Evolutionary conservation across 2,329 filamentous ascomycete genomes (phyloP), one percentile per base, ranked within the genome.

Genomic region (Lachnellula cervina): DNA sequence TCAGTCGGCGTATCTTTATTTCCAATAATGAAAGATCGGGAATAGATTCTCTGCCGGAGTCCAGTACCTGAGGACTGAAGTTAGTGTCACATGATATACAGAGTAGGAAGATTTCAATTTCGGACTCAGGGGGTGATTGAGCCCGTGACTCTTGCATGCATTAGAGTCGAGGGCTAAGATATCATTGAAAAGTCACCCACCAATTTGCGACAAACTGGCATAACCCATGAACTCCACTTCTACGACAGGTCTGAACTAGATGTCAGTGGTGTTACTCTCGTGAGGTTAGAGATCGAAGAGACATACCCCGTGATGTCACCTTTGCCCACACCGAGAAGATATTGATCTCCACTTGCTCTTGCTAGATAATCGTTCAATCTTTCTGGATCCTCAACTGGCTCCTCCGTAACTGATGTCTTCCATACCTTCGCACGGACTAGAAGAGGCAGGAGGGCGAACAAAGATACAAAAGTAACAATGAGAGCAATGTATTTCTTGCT

Each of bases 221-320:
- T 97, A 97, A 60, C 92, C 92, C 79, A 92, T 94, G 67, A 97
- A 80, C 66, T 90, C 90, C 66, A 97, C 79, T 72, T 96, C 90
- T 23, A 94, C 91, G n/a, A 95, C 90, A 0, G 91, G 90, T 2
- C 66, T 69, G 47, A 44, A 46, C 19, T 11, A 42, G 58, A 9
- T 19, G 53, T 59, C 40, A 59, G 49, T 51, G 5, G 28, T 19
- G 35, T 21, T 16, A 25, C 14, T 5, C 23, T 56, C 28, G 25
- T 16, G 37, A 45, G 19, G 8, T 9, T 16, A n/a, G 11, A 17
- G n/a, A 37, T 57, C 19, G 21, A 19, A 14, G 2, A 2, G 42
- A 51, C 48, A 19, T 40, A 69, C 67, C 88, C 86, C 42, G 86
- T 89, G 61, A 89, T 86, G 67, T 89, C 86, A 9, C 81, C 85